Percentiles rank a stretch among this genome's conserved stretches.
These are phyloP conservation scores for Calocybe gangraenosa DNA, from an alignment of 768 basidiomycete genomes.

Conservation along the genomic window DNA sequence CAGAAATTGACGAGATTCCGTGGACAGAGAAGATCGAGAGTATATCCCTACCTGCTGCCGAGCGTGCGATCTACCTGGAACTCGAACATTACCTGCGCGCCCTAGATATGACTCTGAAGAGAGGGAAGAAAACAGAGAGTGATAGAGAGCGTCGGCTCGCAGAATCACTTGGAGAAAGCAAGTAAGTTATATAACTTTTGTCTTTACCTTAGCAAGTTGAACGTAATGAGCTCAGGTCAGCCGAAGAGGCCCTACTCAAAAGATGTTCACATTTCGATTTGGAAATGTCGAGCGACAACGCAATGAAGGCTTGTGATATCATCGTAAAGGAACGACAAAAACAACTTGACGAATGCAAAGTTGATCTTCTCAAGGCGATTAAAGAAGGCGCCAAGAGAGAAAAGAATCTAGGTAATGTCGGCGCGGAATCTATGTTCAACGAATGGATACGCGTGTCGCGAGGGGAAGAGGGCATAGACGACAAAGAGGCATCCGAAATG, in stretches of 20 bases:
- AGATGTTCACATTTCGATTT: conserved; percentile 94
- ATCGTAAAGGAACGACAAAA: conserved; percentile 79
- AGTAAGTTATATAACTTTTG: conserved; percentile 42
- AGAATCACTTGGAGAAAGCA: conserved; percentile 85
- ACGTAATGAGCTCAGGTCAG: conserved; percentile 47
- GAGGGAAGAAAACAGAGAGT: conserved; percentile 64
- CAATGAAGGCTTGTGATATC: conserved; percentile 89
- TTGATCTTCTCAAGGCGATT: conserved; percentile 65
- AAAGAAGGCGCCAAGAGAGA: conserved; percentile 65
- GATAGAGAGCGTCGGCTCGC: conserved; percentile 88
- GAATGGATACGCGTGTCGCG: conserved; percentile 70
- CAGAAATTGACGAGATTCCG: conserved; percentile 95
- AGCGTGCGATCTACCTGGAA: conserved; percentile 92
- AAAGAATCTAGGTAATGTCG: conserved; percentile 56
- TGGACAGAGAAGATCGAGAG: conserved; percentile 59
- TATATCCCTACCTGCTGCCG: conserved; percentile 83
- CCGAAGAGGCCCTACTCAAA: conserved; percentile 90
- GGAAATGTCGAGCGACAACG: conserved; percentile 65
- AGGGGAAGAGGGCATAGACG: conserved; percentile 64
- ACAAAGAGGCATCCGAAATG: conserved; percentile 68
- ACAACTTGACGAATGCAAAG: conserved; percentile 77
- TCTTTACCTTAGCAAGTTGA: background rate
- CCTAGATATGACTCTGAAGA: conserved; percentile 78
- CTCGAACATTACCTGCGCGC: conserved; percentile 90
- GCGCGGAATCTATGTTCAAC: conserved; percentile 73